Evolutionary conservation across 306 rosid genomes (phyloP).

Genomic region (Rosa chinensis): DNA sequence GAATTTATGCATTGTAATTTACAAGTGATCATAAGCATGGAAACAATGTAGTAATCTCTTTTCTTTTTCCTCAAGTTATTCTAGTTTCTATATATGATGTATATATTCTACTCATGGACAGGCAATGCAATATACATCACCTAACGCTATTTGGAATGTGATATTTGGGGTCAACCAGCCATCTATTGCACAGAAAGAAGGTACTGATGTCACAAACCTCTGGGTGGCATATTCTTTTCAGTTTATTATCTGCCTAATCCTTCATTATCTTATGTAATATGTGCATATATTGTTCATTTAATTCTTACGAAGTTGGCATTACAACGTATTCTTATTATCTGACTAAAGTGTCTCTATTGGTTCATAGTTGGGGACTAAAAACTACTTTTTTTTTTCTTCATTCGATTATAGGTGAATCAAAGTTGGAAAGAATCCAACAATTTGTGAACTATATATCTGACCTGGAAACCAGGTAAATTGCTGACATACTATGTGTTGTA

Average conservation of each 20-base stretch:
- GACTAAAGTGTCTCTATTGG: slow-evolving; percentile 11
- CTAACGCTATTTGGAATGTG: slow-evolving; percentile 82
- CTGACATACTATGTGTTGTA: slow-evolving; percentile 11
- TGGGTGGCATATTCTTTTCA: slow-evolving; percentile 21
- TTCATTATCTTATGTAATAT: slow-evolving; percentile 1
- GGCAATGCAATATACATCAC: slow-evolving; percentile 98
- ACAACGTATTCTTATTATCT: slow-evolving; percentile 15
- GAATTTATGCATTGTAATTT: not conserved
- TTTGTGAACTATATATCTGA: slow-evolving; percentile 84
- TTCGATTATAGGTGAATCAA: slow-evolving; percentile 51
- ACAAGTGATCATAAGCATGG: slow-evolving; percentile 2
- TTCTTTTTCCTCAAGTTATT: not conserved
- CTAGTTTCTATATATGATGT: not conserved
- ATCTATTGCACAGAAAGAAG: slow-evolving; percentile 58
- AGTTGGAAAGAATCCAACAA: slow-evolving; percentile 67
- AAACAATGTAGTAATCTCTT: not conserved
- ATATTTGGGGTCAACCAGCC: slow-evolving; percentile 73
- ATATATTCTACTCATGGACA: slow-evolving; percentile 30
- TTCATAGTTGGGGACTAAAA: slow-evolving; percentile 21
- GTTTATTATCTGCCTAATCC: slow-evolving; percentile 11
- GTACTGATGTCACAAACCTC: slow-evolving; percentile 36
- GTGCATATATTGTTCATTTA: slow-evolving; percentile 1
- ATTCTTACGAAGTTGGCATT: slow-evolving; percentile 4
- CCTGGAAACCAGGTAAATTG: slow-evolving; percentile 67
- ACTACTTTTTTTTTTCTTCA: slow-evolving; percentile 6